Base-by-base conservation (phyloP, 2,329 filamentous ascomycete species). In the Colletotrichum tanaceti region DNA sequence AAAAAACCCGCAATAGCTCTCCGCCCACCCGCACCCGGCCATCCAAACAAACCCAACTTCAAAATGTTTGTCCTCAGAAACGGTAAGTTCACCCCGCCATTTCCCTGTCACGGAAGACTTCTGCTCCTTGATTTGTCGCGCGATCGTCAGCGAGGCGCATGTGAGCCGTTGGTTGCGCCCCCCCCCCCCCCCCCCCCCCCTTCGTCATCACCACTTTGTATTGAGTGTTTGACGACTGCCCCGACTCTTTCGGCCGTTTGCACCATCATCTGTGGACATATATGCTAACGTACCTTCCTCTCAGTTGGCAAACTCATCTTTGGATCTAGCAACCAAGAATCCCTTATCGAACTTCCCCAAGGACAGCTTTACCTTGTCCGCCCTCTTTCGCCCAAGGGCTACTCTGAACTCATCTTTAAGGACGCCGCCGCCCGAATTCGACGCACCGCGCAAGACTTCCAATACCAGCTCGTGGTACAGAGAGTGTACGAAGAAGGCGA, bases 401-500 rank as follows among this genome's bases (percentile, higher is more conserved):
- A 98, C 79, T 98, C 95, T 1, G 96, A 99, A 81, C 93, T 98
- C 77, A 97, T 99, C 81, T 99, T 98, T 86, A 97, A 96, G 80
- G 96, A 99, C 89, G 92, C 94, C 46, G 92, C 93, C 54, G 93
- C 95, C 61, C 93, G 91, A 71, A 97, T 99, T 76, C 91, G 97
- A 72, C 90, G 93, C 72, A 98, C 96, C 18, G 94, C 93, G 22
- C 94, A 97, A 78, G 94, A 98, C 62, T 98, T 93, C 76, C 94
- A 99, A 76, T 99, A 98, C 79, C 96, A 99, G 79, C 92, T 99
- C 14, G 95, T 98, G 47, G 89, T 98, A 49, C 96, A 99, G 79
- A 89, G 96, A 70, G 95, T 95, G 68, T 99, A 97, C 84, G 96
- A 99, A 77, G 96, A 99, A 81, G 96, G 96, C 64, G 96, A 99